Conservation (phyloP, 2,329 filamentous ascomycete species). For the Hypoxylon sp. region DNA sequence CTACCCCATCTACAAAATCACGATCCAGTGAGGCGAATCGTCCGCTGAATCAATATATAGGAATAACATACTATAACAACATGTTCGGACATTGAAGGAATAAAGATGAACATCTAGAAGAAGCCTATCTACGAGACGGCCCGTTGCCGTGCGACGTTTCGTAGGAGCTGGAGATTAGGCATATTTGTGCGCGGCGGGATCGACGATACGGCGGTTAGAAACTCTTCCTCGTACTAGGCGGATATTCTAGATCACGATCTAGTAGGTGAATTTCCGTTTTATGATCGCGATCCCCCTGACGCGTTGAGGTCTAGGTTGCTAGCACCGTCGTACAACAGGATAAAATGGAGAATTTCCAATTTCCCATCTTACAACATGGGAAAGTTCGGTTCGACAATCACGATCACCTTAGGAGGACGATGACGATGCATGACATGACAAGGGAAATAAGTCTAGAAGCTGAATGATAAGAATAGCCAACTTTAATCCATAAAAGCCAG, state of each 20-base stretch:
- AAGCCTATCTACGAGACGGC: not conserved
- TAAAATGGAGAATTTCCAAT: not conserved
- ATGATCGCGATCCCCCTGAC: constrained; percentile 10
- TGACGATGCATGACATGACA: constrained; percentile 21
- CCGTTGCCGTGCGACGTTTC: constrained; percentile 33
- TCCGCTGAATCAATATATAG: not conserved
- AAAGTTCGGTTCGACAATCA: constrained; percentile 27
- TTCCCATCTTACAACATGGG: constrained; percentile 1
- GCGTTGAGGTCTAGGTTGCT: not conserved
- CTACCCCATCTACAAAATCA: not conserved
- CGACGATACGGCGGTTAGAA: constrained; percentile 16
- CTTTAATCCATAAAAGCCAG: constrained; percentile 17
- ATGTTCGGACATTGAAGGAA: not conserved
- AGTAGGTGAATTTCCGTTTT: not conserved
- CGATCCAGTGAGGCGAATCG: not conserved
- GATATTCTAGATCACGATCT: constrained; percentile 19
- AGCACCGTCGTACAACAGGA: constrained; percentile 2
- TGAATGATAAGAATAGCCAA: not conserved
- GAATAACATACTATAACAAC: not conserved
- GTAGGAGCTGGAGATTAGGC: not conserved
- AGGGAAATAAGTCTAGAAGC: not conserved
- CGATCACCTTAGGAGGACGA: constrained; percentile 16
- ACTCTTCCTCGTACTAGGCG: not conserved
- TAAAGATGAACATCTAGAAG: not conserved
- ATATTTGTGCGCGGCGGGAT: constrained; percentile 23